Evolutionary conservation across 768 basidiomycete species (phyloP), one percentile per base, ranked within the genome.

Genomic region (Bullera alba): DNA sequence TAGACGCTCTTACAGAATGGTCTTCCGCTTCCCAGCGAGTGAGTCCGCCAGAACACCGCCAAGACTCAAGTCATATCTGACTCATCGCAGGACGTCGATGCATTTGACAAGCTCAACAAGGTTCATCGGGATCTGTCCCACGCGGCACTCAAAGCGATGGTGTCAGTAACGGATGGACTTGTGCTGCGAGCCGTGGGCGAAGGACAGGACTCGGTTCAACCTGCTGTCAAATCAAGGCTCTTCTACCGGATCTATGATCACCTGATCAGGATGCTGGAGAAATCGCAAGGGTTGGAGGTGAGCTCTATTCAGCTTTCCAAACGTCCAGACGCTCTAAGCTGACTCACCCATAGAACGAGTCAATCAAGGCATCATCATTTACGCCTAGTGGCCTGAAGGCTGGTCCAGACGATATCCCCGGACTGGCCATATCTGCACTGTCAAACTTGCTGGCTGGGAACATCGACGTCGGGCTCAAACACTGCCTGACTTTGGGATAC

Each of bases 391-490:
- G 16, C 8, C 50, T 28, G 19, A 41, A 26, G 14, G 26, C n/a
- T 22, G 21, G 26, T 15, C 15, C 35, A 19, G 50, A 56, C 14
- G 61, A 57, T 28, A 28, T 50, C 10, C 35, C 50, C 1, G 84
- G 87, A 51, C 75, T 87, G 15, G 82, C 87, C 36, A 85, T 92
- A 51, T 79, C 81, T 4, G 87, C 85, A 1, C 78, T 93, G 5
- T 80, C 88, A 0, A 83, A 89, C 54, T 76, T 93, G 5, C 83
- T 93, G 48, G 80, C 79, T 28, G 80, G 87, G 12, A 93, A 93
- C 65, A 83, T 86, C 15, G 87, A 91, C 63, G 84, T 81, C 59
- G 90, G 87, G 4, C 82, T 92, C 65, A 90, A 89, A 69, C 87
- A 92, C 67, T 89, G 85, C 61, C 79, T 92, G 19, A 75, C 82